Evolutionary conservation across 805 yeast genomes (phyloP), one percentile per base, ranked within the genome.

Genomic region (Cyberlindnera nakhonratchasimensis): DNA sequence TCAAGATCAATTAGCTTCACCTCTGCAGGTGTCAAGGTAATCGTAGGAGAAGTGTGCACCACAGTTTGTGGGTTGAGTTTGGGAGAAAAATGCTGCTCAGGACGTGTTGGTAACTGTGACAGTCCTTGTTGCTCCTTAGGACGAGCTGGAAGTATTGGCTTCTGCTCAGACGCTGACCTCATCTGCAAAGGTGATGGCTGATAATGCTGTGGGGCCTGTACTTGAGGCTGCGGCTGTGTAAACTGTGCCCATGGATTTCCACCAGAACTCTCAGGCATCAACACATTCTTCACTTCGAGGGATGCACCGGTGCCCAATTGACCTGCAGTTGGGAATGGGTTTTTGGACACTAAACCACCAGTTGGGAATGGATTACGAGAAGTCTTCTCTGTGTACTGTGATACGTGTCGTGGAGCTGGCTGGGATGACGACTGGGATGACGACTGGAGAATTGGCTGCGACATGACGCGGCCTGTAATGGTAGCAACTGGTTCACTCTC

Each of bases 291-390:
- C 5, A 39, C 40, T 6, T 46, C 47, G n/a, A 42, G 20, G 9
- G 43, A 29, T 3, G 38, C 17, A 38, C 18, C 23, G 13, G 44
- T 26, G 8, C 30, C 23, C 5, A 45, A 14, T 5, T 28, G 17
- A 12, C 10, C 14, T 21, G 40, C 26, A 3, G 49, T 29, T 12
- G 54, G 52, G 35, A 52, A 53, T 37, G 56, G 54, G 22, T 50
- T 51, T 30, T 45, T 52, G 6, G 46, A 40, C 20, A 31, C 20
- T 29, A 10, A 8, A 23, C 25, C 25, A 23, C 20, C 2, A 6
- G 45, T 40, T 24, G 55, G 53, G 40, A 52, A 50, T 19, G 59
- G 58, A 28, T 53, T 56, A n/a, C 52, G 48, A 12, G 53, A 48
- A 2, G 28, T 14, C 18, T 21, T 17, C 13, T 19, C 20, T 11